Percentiles rank a stretch among this genome's conserved stretches.
phyloP scores from a whole-genome alignment of 1,139 yeast species.

The Suzukiozyma palmioleophila region DNA sequence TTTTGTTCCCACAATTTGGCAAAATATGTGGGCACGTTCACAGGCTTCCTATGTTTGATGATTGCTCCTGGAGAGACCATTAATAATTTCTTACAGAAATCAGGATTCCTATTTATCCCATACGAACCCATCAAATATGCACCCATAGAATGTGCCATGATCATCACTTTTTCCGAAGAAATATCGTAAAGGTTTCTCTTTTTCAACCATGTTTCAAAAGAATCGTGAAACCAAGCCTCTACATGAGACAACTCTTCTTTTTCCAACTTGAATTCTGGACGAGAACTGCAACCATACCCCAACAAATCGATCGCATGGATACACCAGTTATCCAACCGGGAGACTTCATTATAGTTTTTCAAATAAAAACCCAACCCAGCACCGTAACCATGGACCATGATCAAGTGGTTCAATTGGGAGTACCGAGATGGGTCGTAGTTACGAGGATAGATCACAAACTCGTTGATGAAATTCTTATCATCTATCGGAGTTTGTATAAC shows the following conservation, averaged over 20 bases:
- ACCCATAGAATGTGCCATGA: conserved; percentile 63
- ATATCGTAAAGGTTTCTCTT: conserved; percentile 22
- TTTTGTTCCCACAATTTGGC: conserved; percentile 64
- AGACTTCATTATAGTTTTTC: conserved; percentile 53
- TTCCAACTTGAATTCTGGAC: conserved; percentile 47
- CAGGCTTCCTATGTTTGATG: conserved; percentile 37
- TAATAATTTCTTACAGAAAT: conserved; percentile 42
- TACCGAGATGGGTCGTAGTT: conserved; percentile 23
- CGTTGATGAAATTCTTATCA: conserved; percentile 51
- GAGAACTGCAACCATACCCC: conserved; percentile 74
- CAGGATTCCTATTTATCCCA: conserved; percentile 38
- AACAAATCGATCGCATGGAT: conserved; percentile 68
- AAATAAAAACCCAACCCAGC: conserved; percentile 71
- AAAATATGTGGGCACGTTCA: conserved; percentile 59
- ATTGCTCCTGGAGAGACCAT: conserved; percentile 68
- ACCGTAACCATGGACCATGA: conserved; percentile 75
- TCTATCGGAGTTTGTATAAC: conserved; percentile 38
- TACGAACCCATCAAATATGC: conserved; percentile 51
- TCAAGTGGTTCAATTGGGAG: conserved; percentile 44
- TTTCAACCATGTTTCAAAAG: conserved; percentile 43
- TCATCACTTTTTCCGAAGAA: conserved; percentile 30
- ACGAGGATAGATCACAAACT: conserved; percentile 53
- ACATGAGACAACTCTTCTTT: conserved; percentile 29
- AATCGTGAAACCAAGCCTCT: conserved; percentile 52
- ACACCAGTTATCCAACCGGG: conserved; percentile 42